These are phyloP conservation scores for Teunomyces kruisii DNA, from an alignment of 805 yeast species.

Conservation along the genomic window DNA sequence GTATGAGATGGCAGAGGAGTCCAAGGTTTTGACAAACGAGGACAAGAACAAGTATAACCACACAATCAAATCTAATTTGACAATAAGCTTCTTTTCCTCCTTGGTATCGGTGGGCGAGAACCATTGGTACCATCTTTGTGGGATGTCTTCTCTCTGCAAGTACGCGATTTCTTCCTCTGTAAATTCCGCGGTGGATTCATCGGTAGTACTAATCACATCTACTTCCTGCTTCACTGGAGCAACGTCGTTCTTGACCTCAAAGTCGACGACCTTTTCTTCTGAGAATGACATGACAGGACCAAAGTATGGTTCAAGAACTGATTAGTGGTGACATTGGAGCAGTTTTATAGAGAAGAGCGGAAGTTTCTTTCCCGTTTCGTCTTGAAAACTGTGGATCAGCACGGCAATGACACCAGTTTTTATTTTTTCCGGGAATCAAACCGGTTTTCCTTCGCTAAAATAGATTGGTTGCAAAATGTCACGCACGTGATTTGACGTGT, in stretches of 20 bases:
- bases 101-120: slow-evolving; percentile 25
- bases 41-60: slow-evolving; percentile 23
- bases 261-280: not conserved
- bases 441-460: not conserved
- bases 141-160: slow-evolving; percentile 7
- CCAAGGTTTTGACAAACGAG: slow-evolving; percentile 25
- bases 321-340: no score
- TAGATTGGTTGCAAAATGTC: not conserved
- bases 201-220: not conserved
- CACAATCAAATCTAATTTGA: slow-evolving; percentile 23
- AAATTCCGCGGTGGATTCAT: not conserved
- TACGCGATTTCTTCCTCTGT: slow-evolving; percentile 13
- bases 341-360: not conserved
- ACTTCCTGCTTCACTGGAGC: not conserved
- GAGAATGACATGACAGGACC: not conserved
- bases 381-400: not conserved
- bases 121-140: slow-evolving; percentile 30
- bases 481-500: slow-evolving; percentile 2
- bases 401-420: not conserved
- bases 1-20: slow-evolving; percentile 22
- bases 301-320: not conserved
- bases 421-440: not conserved
- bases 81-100: slow-evolving; percentile 23
- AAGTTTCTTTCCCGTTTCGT: not conserved
- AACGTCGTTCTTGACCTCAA: not conserved